Base-by-base conservation (phyloP, 371 early-diverging fungal species). In the Cokeromyces recurvatus region DNA sequence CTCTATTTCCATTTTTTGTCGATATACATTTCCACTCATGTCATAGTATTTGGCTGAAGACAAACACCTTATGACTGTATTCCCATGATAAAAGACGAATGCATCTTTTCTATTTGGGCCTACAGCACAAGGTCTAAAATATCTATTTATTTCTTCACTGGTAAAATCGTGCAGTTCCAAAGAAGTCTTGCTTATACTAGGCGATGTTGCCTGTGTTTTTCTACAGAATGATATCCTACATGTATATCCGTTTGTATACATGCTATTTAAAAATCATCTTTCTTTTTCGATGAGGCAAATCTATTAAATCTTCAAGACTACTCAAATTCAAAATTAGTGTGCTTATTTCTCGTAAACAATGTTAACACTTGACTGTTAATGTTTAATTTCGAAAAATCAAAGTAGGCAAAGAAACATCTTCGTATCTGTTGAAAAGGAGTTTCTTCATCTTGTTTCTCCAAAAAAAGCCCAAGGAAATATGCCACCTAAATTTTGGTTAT, bases 71-170 rank as follows among this genome's bases (percentile, higher is more conserved):
- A 38, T 37, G 38, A 15, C 29, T 24, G 23, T 36, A 15, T 21
- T 19, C 14, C 46, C 36, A 19, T 46, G 46, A 19, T 27, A 37
- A 11, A 38, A 46, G 2, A 46, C 38, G 25, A 37, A 46, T 17
- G 17, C 31, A 38, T 46, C 38, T 27, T 10, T 29, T 32, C 23
- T 31, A 12, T 21, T 21, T 17, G 44, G 34, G 16, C 32, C 44
- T 3, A 29, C 42, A 8, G 29, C 16, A 25, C 24, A 23, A 9
- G 42, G 42, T 6, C 42, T 3, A 27, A 43, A 43, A 23, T 32
- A 34, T 12, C 12, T 4, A 1, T 43, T 20, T n/a, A 34, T 25
- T 20, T 32, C 44, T 32, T 43, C 31, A 20, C 32, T 32, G 5
- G 5, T 21, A 15, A 43, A 32, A 34, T 43, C 44, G 9, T 19